These are phyloP conservation scores for Anisodus tanguticus DNA, from an alignment of 257 asterid genomes.

Conservation along the genomic window DNA sequence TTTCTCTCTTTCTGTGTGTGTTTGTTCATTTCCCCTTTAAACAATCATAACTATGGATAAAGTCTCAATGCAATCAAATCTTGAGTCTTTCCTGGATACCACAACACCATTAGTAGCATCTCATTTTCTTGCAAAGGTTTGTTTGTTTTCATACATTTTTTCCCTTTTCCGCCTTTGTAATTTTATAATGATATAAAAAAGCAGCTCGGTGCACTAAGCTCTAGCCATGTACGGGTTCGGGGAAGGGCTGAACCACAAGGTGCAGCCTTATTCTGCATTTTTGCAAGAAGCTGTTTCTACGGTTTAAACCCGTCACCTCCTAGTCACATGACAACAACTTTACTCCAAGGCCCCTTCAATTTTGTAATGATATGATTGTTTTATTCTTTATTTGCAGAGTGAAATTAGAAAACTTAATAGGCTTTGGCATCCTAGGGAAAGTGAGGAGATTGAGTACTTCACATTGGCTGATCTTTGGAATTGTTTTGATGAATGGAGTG, in stretches of 20 bases:
- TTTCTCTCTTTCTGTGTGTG: slow-evolving; percentile 25
- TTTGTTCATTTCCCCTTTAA: slow-evolving; percentile 4
- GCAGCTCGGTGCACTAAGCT: too few species aligned
- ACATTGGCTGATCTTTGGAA: slow-evolving; percentile 89
- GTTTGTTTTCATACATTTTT: neutral
- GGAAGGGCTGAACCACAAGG: too few species aligned
- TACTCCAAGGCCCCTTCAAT: too few species aligned
- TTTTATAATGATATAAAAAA: too few species aligned
- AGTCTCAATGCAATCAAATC: slow-evolving; percentile 49
- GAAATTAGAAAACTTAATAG: slow-evolving; percentile 79
- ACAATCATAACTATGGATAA: slow-evolving; percentile 43
- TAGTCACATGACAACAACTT: too few species aligned
- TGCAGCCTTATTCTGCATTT: too few species aligned
- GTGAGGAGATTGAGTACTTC: slow-evolving; percentile 80
- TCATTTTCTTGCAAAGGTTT: slow-evolving; percentile 52
- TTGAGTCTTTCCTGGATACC: slow-evolving; percentile 46
- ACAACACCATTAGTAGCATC: slow-evolving; percentile 53
- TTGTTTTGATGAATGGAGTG: slow-evolving; percentile 90
- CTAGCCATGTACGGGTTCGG: too few species aligned
- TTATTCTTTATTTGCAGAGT: slow-evolving; percentile 44
- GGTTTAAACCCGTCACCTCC: too few species aligned
- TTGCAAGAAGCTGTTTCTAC: too few species aligned
- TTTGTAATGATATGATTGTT: slow-evolving; percentile 14
- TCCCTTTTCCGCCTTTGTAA: neutral
- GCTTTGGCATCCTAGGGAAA: slow-evolving; percentile 93